Base-by-base conservation (phyloP, 352 stramenopile species). In the Pythium chondricola region DNA sequence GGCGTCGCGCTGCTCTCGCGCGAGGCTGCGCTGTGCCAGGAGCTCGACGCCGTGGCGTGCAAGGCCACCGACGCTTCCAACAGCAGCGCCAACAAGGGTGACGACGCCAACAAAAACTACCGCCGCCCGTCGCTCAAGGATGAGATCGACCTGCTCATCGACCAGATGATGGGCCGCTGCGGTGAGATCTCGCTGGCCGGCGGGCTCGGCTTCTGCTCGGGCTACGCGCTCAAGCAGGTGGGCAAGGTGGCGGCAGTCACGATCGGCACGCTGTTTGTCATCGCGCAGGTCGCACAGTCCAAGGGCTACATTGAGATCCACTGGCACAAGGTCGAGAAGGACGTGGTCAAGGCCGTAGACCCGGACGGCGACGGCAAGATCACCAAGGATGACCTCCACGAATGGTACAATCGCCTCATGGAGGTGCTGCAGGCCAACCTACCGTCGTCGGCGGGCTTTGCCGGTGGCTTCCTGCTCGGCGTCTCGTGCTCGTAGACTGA, bases 221-320 rank as follows among this genome's bases (percentile, higher is more conserved):
- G 83, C 24, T 90, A 89, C 52, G 83, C 85, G 30, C 61, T 94
- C 17, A 90, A 91, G 62, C 68, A 89, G 49, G 69, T 88, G 33
- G 85, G 83, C 51, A 92, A 93, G 61, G 56, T 77, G 8, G 80
- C 83, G 25, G 82, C 77, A 1, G 26, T 88, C n/a, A 69, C 74
- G 6, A 73, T 95, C 43, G 85, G 85, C 43, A 65, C 69, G 16
- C 46, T 91, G 25, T 95, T 95, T 65, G 45, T 93, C 41, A 57
- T 88, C 18, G 77, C 71, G 31, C 80, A 91, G 61, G 57, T 76
- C n/a, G 78, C 85, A 14, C 68, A 74, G 40, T 89, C 82, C 29
- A 79, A 89, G 40, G 85, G 85, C 31, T 95, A 95, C 74, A 86
- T 95, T 51, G 64, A 93, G 49, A 90, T 95, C 50, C 85, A 95